Base-by-base conservation (phyloP, 345 rosid species). In the Eucalyptus camaldulensis region DNA sequence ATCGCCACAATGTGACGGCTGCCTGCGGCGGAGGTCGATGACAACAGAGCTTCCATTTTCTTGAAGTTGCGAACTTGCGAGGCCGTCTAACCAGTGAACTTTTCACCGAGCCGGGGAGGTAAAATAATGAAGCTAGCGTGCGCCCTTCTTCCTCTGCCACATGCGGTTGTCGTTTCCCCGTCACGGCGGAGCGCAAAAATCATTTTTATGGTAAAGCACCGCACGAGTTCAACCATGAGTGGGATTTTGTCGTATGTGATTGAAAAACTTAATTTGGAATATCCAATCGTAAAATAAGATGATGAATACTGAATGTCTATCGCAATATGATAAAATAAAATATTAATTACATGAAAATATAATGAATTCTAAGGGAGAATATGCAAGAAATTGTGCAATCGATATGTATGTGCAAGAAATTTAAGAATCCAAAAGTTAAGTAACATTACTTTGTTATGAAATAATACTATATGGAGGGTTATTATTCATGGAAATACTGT, bases 1-100 rank as follows among this genome's bases (percentile, higher is more conserved):
- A 91, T 58, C 22, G 91, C 93, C 86, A 92, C 88, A 51, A 88
- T 76, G 44, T 89, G 91, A 69, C 8, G 76, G 19, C 76, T 7
- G 37, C 37, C 76, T 16, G 76, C 76, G 76, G 76, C 76, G 76
- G 76, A n/a, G 76, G 37, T n/a, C 37, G 76, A 14, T 65, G 76
- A n/a, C 3, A 6, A 65, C 19, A 29, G 76, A 13, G 76, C 10
- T 65, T 65, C 76, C 76, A 65, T 65, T 65, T 65, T 65, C 76
- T n/a, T n/a, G 76, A 14, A 65, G 76, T n/a, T n/a, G 76, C 37
- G n/a, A n/a, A n/a, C n/a, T n/a, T n/a, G n/a, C n/a, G n/a, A n/a
- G 37, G 76, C 17, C 76, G 76, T 65, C 37, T 2, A 65, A n/a
- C 76, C 76, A 65, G 76, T 14, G 37, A 27, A 65, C 33, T 14